Evolutionary conservation across 106 monocot species (phyloP).

Genomic region (Apostasia ramifera): DNA sequence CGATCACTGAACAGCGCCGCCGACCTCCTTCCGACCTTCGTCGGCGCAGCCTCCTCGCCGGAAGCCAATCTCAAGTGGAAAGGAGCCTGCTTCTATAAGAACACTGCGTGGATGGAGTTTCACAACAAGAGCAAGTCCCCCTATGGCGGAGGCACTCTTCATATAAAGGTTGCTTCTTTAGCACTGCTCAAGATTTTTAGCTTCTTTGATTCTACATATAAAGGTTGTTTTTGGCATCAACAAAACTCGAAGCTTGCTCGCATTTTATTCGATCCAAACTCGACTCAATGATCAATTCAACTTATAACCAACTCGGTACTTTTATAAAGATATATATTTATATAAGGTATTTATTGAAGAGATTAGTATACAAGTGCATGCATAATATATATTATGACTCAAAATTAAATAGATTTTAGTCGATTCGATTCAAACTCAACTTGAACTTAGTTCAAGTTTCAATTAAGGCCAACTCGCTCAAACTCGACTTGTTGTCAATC

Average conservation of each 20-base stretch:
- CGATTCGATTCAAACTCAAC: no score
- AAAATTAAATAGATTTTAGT: neutral
- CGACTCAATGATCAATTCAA: no score
- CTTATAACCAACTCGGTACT: no score
- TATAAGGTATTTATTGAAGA: no score
- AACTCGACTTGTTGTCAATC: no score
- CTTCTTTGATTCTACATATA: neutral
- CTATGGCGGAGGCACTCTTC: slow-evolving; percentile 63
- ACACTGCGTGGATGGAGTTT: slow-evolving; percentile 65
- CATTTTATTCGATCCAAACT: no score
- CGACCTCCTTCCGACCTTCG: slow-evolving; percentile 39
- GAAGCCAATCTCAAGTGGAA: slow-evolving; percentile 41
- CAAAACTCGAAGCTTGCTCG: no score
- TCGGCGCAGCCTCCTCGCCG: slow-evolving; percentile 27
- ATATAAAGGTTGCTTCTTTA: slow-evolving; percentile 36
- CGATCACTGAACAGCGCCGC: slow-evolving; percentile 18
- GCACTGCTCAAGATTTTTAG: neutral
- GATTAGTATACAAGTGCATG: neutral
- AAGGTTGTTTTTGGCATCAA: no score
- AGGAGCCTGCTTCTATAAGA: slow-evolving; percentile 66
- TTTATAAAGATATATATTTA: no score
- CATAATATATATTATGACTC: neutral
- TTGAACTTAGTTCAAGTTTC: no score
- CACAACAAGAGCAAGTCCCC: slow-evolving; percentile 46
- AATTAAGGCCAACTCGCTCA: no score